phyloP scores from a whole-genome alignment of 2,329 filamentous ascomycete species.

The Paramyrothecium sp. region DNA sequence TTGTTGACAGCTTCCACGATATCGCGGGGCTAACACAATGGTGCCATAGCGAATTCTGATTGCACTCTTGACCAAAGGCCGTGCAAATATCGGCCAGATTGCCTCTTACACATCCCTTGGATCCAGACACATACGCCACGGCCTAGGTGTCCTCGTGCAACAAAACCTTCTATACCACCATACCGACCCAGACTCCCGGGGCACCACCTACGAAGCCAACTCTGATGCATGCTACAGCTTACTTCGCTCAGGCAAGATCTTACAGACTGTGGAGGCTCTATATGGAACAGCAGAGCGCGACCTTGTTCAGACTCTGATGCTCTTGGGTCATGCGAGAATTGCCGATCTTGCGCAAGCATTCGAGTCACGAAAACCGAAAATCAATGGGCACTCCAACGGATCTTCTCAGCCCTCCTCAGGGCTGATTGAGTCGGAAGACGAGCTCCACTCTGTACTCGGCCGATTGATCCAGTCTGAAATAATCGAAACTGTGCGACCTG shows the following conservation, averaged over 20 bases:
- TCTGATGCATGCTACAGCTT: conserved; percentile 77
- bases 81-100: conserved; percentile 69
- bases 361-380: conserved; percentile 32
- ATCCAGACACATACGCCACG: conserved; percentile 75
- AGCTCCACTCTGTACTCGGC: conserved; percentile 49
- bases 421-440: conserved; percentile 41
- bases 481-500: conserved; percentile 59
- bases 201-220: conserved; percentile 83
- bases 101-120: conserved; percentile 70
- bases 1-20: conserved; percentile 8
- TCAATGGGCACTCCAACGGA: conserved; percentile 33
- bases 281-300: conserved; percentile 74
- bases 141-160: conserved; percentile 81
- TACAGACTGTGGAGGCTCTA: conserved; percentile 70
- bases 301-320: conserved; percentile 72
- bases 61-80: conserved; percentile 74
- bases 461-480: conserved; percentile 64
- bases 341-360: conserved; percentile 68
- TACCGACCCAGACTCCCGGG: conserved; percentile 58
- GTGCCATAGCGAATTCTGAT: conserved; percentile 74
- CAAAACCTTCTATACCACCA: conserved; percentile 81
- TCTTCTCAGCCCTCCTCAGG: conserved; percentile 26
- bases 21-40: conserved; percentile 23
- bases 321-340: conserved; percentile 74
- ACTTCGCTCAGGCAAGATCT: conserved; percentile 76